phyloP scores from a whole-genome alignment of 495 filamentous ascomycete species.

The Hypoxylon cercidicola region DNA sequence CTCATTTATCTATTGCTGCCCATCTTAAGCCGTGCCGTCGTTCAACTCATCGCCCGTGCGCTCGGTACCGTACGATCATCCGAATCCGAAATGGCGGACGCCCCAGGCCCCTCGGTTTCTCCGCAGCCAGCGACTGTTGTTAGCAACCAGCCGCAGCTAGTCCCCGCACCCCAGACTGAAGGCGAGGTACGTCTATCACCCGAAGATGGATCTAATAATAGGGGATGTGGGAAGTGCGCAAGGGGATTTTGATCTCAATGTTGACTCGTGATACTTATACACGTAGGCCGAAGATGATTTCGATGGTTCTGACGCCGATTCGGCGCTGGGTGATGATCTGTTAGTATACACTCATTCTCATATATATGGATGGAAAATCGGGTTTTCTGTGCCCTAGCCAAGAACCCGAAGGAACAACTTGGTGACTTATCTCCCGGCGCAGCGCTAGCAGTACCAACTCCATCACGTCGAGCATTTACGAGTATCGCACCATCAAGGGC shows the following conservation, averaged over 20 bases:
- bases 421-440: too few relatives aligned
- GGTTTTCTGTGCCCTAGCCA: too few relatives aligned
- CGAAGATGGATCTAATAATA: background rate
- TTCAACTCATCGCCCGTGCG: background rate
- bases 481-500: constrained; percentile 57
- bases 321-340: constrained; percentile 44
- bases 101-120: background rate
- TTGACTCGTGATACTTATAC: too few relatives aligned
- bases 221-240: too few relatives aligned
- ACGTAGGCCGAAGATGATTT: background rate
- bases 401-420: too few relatives aligned
- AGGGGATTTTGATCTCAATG: background rate
- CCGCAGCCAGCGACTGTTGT: background rate
- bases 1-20: background rate
- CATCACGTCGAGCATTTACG: constrained; percentile 56
- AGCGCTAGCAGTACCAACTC: constrained; percentile 54
- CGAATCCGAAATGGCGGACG: background rate
- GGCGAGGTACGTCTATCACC: background rate
- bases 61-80: background rate
- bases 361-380: too few relatives aligned
- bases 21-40: background rate
- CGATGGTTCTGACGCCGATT: constrained; percentile 30
- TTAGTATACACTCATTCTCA: constrained; percentile 28
- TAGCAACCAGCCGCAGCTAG: background rate
- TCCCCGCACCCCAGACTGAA: background rate